Evolutionary conservation across 108 stramenopile species (phyloP).

Genomic region (Aurantiochytrium sp.): DNA sequence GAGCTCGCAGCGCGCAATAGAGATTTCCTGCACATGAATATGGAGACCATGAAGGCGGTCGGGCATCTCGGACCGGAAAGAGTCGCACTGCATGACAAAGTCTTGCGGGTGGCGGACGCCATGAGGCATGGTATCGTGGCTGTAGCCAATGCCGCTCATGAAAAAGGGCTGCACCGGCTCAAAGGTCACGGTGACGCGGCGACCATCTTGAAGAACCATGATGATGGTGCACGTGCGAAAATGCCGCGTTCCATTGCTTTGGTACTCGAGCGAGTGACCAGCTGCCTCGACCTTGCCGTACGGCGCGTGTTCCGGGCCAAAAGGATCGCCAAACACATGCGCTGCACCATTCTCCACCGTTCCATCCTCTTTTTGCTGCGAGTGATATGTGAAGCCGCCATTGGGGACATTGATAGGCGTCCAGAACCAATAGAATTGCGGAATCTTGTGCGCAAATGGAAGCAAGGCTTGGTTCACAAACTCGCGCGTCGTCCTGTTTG

Average conservation of each 20-base stretch:
- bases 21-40: background rate
- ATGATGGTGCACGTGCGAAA: background rate
- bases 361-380: background rate
- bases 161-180: background rate
- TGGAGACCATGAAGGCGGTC: background rate
- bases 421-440: constrained; percentile 13
- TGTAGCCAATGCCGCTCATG: background rate
- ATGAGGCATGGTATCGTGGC: background rate
- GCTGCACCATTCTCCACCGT: background rate
- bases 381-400: background rate
- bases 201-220: background rate
- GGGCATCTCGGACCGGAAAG: background rate
- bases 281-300: background rate
- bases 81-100: background rate
- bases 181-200: background rate
- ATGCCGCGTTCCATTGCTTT: background rate
- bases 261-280: background rate
- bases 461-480: background rate
- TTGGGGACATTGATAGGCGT: background rate
- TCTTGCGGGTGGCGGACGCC: background rate
- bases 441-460: background rate
- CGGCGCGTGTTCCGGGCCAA: background rate
- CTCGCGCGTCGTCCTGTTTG: background rate
- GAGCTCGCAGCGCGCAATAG: background rate
- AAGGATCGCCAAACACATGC: background rate